Base-by-base conservation (phyloP, 2,329 filamentous ascomycete species). In the Trichoderma koningiopsis region DNA sequence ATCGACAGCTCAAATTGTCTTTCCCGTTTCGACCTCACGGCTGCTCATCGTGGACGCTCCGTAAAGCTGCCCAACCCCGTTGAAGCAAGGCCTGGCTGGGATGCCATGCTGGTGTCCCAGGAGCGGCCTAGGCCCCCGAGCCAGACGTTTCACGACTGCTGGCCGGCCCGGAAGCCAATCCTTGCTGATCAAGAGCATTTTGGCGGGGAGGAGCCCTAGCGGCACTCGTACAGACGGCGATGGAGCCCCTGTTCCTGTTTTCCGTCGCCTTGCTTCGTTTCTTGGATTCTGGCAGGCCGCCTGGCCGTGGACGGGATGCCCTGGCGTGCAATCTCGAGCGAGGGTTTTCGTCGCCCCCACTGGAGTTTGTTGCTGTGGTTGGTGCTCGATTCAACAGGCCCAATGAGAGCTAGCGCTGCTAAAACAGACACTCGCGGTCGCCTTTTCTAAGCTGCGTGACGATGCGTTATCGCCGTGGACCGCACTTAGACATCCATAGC, bases 101-200 rank as follows among this genome's bases (percentile, higher is more conserved):
- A 19, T 55, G 53, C 24, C 55, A 59, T 67, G 55, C 24, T 37
- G 27, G 55, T 31, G 55, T 49, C 53, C 64, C 31, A 67, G 55
- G 40, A 37, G n/a, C 55, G n/a, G 64, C 58, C 64, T 59, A 67
- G 64, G 35, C 35, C 29, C 64, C 43, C 29, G 29, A 52, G 40
- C 64, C 64, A 67, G 40, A 67, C 55, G 64, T 67, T 67, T 67
- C 64, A 67, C 64, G 64, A 67, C 64, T 67, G 64, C 55, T 67
- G 64, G 49, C 64, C 64, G 64, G 64, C 35, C 64, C 64, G 55
- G 64, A 59, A 59, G 55, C 64, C 64, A 67, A 58, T 67, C 64
- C 64, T 31, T 67, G 64, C 16, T 49, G 64, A 59, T 67, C 64
- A 67, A 67, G 64, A 67, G 61, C 47, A 35, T 33, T 63, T 64